phyloP scores from a whole-genome alignment of 345 rosid genomes.

The Punica granatum region DNA sequence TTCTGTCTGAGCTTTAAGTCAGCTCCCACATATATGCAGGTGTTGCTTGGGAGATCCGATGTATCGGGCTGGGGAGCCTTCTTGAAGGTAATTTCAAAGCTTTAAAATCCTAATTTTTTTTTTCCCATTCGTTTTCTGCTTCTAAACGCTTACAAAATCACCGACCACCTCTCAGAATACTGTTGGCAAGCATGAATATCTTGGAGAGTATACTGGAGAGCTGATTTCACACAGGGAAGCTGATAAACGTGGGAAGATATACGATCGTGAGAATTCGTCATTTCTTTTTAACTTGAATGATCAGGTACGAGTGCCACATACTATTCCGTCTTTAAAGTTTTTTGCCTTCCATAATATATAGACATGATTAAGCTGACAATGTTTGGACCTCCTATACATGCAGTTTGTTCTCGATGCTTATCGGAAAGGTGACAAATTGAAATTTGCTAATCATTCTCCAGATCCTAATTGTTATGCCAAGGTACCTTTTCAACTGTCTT shows the following conservation, averaged over 20 bases:
- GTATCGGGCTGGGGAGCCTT: conserved; percentile 99
- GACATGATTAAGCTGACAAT: neutral
- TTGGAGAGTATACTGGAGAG: conserved; percentile 99
- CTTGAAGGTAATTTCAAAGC: conserved; percentile 55
- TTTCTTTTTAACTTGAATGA: conserved; percentile 96
- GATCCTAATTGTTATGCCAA: conserved; percentile 98
- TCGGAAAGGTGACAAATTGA: conserved; percentile 94
- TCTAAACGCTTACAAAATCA: conserved; percentile 11
- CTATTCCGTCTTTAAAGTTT: neutral
- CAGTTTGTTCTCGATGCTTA: conserved; percentile 99
- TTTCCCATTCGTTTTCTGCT: neutral
- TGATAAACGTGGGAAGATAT: conserved; percentile 97
- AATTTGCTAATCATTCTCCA: conserved; percentile 96
- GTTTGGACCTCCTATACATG: conserved; percentile 17
- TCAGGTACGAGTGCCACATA: conserved; percentile 48
- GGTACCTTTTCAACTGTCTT: conserved; percentile 31
- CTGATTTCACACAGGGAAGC: conserved; percentile 97
- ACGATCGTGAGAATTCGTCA: conserved; percentile 97
- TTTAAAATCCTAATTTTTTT: conserved; percentile 1
- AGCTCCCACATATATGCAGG: conserved; percentile 34
- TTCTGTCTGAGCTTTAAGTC: neutral
- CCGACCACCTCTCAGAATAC: conserved; percentile 52
- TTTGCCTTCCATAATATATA: neutral
- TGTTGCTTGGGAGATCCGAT: conserved; percentile 95
- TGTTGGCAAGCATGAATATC: conserved; percentile 93